Evolutionary conservation across 495 filamentous ascomycete genomes (phyloP).

Genomic region (Penicillium silybi): DNA sequence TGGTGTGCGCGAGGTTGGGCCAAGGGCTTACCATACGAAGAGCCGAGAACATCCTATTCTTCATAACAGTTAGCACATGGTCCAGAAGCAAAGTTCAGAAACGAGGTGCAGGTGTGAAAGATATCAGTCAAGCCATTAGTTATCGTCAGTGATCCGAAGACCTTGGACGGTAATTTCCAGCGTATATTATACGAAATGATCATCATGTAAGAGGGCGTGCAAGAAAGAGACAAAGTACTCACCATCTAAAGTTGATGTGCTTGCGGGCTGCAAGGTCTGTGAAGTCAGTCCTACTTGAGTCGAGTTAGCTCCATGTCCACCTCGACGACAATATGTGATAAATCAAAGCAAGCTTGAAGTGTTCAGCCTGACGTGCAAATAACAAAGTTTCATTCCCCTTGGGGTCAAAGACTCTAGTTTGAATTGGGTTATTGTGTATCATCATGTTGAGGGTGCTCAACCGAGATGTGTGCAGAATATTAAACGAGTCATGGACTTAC

Average conservation of each 20-base stretch:
- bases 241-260: constrained; percentile 18
- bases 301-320: constrained; percentile 28
- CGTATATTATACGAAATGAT: constrained; percentile 80
- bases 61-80: constrained; percentile 26
- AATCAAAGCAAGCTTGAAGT: constrained; percentile 14
- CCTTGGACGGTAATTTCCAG: constrained; percentile 99
- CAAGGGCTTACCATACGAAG: constrained; percentile 30
- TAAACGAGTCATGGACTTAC: constrained; percentile 13
- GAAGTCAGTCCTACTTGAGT: constrained; percentile 20
- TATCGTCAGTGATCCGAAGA: constrained; percentile 73
- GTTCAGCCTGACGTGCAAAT: constrained; percentile 99
- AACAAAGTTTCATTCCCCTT: constrained; percentile 83
- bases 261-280: not conserved
- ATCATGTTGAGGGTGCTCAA: constrained; percentile 46
- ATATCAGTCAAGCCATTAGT: constrained; percentile 85
- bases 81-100: constrained; percentile 1
- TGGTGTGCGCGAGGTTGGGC: constrained; percentile 7
- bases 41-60: constrained; percentile 11
- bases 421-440: constrained; percentile 78
- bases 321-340: constrained; percentile 11
- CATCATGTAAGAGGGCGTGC: constrained; percentile 44
- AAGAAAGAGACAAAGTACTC: constrained; percentile 13
- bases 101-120: constrained; percentile 8
- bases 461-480: constrained; percentile 3
- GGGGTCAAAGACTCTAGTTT: constrained; percentile 99